Percentiles rank a stretch among this genome's conserved stretches.
Conservation (phyloP, 2,329 filamentous ascomycete genomes). For the Penicillium janthinellum region DNA sequence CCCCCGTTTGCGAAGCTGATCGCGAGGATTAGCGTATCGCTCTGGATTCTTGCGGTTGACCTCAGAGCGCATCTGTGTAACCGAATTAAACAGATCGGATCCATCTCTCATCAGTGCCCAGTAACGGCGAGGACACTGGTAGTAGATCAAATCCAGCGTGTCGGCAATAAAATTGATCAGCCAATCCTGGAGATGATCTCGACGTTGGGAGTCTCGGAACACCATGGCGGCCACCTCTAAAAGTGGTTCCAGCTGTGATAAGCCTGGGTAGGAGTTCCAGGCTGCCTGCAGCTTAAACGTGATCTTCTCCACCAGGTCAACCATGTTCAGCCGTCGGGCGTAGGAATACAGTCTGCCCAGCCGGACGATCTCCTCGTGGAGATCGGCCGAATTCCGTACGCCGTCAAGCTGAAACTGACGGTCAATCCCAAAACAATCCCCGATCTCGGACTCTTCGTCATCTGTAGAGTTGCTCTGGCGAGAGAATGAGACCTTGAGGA, state of each 20-base stretch:
- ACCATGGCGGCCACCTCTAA: slow-evolving; percentile 7
- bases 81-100: slow-evolving; percentile 4
- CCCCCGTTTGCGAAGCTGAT: slow-evolving; percentile 9
- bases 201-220: background rate
- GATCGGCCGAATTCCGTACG: slow-evolving; percentile 3
- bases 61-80: slow-evolving; percentile 2
- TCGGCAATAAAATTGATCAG: slow-evolving; percentile 21
- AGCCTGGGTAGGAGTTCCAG: slow-evolving; percentile 25
- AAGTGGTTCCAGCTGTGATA: slow-evolving; percentile 15
- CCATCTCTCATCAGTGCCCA: slow-evolving; percentile 11
- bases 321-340: slow-evolving; percentile 15
- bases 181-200: slow-evolving; percentile 19
- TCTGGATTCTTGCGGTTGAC: background rate
- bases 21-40: slow-evolving; percentile 2
- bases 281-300: slow-evolving; percentile 22
- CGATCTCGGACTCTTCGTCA: background rate
- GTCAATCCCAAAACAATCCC: slow-evolving; percentile 7
- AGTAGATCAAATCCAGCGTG: slow-evolving; percentile 10
- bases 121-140: slow-evolving; percentile 5
- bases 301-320: slow-evolving; percentile 7
- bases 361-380: slow-evolving; percentile 6
- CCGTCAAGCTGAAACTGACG: slow-evolving; percentile 10
- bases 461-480: background rate
- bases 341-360: slow-evolving; percentile 18
- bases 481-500: background rate